phyloP scores from a whole-genome alignment of 805 yeast genomes.

The Candida montana region DNA sequence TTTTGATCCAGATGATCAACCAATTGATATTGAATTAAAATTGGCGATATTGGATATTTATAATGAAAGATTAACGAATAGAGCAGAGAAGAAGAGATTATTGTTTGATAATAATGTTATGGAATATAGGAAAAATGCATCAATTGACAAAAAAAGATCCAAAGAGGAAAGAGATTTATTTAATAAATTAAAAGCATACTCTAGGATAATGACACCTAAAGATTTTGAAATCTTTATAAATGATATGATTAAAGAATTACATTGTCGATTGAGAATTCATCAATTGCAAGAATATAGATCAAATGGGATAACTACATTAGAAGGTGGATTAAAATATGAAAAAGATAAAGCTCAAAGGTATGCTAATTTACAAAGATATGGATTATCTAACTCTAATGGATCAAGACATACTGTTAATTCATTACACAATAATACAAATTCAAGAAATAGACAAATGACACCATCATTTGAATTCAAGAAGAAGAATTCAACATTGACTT shows the following conservation, averaged over 20 bases:
- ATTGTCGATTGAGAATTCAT: slow-evolving; percentile 72
- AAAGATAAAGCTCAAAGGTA: slow-evolving; percentile 74
- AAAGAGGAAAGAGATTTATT: slow-evolving; percentile 86
- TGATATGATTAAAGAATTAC: slow-evolving; percentile 72
- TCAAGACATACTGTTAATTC: slow-evolving; percentile 31
- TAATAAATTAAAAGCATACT: slow-evolving; percentile 72
- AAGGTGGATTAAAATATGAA: slow-evolving; percentile 80
- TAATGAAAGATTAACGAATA: slow-evolving; percentile 78
- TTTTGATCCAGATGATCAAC: slow-evolving; percentile 88
- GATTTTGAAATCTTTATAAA: slow-evolving; percentile 75
- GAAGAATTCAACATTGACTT: slow-evolving; percentile 41
- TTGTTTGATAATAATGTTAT: slow-evolving; percentile 70
- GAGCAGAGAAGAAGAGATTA: slow-evolving; percentile 89
- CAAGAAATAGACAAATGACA: slow-evolving; percentile 18
- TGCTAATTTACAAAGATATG: slow-evolving; percentile 54
- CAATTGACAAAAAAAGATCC: slow-evolving; percentile 76
- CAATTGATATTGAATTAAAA: slow-evolving; percentile 85
- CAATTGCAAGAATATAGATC: slow-evolving; percentile 92
- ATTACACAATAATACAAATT: slow-evolving; percentile 15
- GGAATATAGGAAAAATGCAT: slow-evolving; percentile 79
- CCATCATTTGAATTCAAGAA: slow-evolving; percentile 17
- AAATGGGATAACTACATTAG: slow-evolving; percentile 80
- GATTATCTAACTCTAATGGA: slow-evolving; percentile 24
- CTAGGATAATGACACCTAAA: slow-evolving; percentile 70
- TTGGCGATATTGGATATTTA: slow-evolving; percentile 84